Conservation (phyloP, 176 grass and related monocot genomes). For the Elymus sibiricus region DNA sequence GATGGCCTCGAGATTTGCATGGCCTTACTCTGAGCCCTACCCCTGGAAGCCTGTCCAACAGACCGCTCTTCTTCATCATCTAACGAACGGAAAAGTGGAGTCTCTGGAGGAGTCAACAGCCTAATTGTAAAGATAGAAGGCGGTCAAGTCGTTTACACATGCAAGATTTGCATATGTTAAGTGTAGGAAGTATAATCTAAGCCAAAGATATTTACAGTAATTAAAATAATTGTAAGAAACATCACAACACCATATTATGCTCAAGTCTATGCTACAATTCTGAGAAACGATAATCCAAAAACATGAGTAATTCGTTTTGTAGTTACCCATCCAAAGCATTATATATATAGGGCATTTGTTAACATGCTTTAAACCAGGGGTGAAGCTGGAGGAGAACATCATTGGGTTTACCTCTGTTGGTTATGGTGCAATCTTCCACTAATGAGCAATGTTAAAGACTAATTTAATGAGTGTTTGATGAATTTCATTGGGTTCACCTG, state of each 20-base stretch:
- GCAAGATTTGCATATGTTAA: neutral
- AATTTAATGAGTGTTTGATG: neutral
- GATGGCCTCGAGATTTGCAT: constrained; percentile 68
- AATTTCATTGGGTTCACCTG: neutral
- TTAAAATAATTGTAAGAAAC: neutral
- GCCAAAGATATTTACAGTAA: neutral
- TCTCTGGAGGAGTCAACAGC: constrained; percentile 90
- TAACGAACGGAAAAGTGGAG: constrained; percentile 88
- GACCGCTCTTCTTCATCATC: constrained; percentile 62
- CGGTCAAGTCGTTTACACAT: constrained; percentile 12
- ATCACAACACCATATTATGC: neutral
- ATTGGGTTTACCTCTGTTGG: neutral
- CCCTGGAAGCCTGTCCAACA: constrained; percentile 49
- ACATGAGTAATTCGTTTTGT: neutral
- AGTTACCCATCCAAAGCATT: constrained; percentile 3
- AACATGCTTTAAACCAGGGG: constrained; percentile 1
- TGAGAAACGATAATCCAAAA: constrained; percentile 3
- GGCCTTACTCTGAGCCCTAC: constrained; percentile 61
- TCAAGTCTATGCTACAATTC: neutral
- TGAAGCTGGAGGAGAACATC: neutral
- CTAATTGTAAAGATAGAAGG: constrained; percentile 35
- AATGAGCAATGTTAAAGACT: neutral
- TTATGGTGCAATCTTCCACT: neutral
- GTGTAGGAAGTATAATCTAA: neutral
- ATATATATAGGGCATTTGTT: constrained; percentile 23